Conservation (phyloP, 106 monocot species). For the Phalaenopsis aphrodite region DNA sequence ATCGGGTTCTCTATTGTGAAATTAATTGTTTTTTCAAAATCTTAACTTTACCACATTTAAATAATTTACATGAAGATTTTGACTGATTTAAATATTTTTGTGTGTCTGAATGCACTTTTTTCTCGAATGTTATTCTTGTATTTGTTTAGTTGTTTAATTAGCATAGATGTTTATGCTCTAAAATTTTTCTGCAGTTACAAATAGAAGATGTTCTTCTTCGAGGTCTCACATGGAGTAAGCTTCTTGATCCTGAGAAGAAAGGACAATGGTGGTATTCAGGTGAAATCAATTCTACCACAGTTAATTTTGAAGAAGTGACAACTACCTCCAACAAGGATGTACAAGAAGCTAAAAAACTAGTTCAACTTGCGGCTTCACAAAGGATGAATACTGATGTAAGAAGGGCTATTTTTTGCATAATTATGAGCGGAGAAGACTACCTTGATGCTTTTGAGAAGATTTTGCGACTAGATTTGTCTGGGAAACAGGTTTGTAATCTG, state of each 20-base stretch:
- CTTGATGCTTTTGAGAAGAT: conserved; percentile 96
- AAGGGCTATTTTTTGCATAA: conserved; percentile 88
- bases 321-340: conserved; percentile 39
- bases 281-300: conserved; percentile 25
- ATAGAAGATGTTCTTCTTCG: conserved; percentile 69
- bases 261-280: conserved; percentile 94
- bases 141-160: not conserved
- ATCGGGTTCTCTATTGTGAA: not conserved
- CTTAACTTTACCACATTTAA: not conserved
- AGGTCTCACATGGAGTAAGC: conserved; percentile 73
- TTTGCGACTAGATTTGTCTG: conserved; percentile 66
- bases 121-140: not conserved
- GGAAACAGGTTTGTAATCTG: conserved; percentile 59
- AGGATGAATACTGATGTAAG: conserved; percentile 91
- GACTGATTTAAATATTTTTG: not conserved
- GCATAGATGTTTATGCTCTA: not conserved
- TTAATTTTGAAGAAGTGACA: conserved; percentile 55
- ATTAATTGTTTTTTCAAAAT: not conserved
- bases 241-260: conserved; percentile 89
- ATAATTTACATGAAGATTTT: not conserved
- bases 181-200: conserved; percentile 46
- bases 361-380: conserved; percentile 80
- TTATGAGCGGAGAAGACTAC: conserved; percentile 95
- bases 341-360: conserved; percentile 60
- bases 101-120: not conserved